phyloP scores from a whole-genome alignment of 768 basidiomycete genomes.

The Podaxis sp. region DNA sequence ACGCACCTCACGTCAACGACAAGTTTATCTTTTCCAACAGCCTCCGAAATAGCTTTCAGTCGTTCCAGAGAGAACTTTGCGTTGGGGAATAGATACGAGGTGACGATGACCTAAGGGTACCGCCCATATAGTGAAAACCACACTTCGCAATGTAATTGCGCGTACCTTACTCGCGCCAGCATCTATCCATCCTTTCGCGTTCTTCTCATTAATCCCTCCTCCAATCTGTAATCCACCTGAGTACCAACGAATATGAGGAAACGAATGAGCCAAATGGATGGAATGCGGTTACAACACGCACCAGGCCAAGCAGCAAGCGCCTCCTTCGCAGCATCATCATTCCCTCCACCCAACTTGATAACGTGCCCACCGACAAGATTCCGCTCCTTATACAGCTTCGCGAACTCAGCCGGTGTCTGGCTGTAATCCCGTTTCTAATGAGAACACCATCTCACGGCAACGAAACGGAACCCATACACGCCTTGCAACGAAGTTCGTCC shows the following conservation, averaged over 20 bases:
- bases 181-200: constrained; percentile 83
- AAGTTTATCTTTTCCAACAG: constrained; percentile 80
- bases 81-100: constrained; percentile 91
- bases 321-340: constrained; percentile 85
- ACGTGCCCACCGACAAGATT: constrained; percentile 86
- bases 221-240: constrained; percentile 86
- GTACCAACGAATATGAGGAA: not conserved
- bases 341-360: constrained; percentile 91
- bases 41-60: constrained; percentile 57
- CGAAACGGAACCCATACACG: constrained; percentile 31
- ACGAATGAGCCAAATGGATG: not conserved
- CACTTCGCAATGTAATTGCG: not conserved
- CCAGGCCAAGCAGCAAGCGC: constrained; percentile 87
- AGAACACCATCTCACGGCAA: constrained; percentile 11
- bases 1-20: constrained; percentile 93
- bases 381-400: constrained; percentile 70
- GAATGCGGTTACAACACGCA: constrained; percentile 25
- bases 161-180: constrained; percentile 85
- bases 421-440: constrained; percentile 34
- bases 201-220: constrained; percentile 83
- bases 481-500: constrained; percentile 93
- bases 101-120: constrained; percentile 85
- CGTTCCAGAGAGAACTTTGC: constrained; percentile 76
- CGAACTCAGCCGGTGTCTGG: constrained; percentile 77
- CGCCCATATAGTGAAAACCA: not conserved